These are phyloP conservation scores for Malus sylvestris DNA, from an alignment of 306 rosid species.

Conservation along the genomic window DNA sequence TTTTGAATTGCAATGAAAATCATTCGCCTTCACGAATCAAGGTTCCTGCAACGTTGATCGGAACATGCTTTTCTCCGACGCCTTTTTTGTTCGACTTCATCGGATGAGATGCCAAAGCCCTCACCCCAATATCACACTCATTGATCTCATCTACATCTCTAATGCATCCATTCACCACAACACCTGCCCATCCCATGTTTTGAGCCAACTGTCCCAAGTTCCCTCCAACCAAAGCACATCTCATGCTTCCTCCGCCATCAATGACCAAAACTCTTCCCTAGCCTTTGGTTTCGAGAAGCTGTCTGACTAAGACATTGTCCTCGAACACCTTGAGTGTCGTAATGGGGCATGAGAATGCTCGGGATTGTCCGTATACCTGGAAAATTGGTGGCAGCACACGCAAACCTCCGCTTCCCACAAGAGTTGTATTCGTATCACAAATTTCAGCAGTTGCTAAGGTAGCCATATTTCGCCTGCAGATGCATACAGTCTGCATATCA, in stretches of 20 bases:
- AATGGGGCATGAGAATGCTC: constrained; percentile 50
- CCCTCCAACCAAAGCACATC: constrained; percentile 51
- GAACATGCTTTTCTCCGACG: constrained; percentile 11
- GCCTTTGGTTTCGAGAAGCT: constrained; percentile 49
- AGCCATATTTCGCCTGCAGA: constrained; percentile 17
- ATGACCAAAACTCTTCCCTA: constrained; percentile 47
- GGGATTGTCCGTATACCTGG: constrained; percentile 42
- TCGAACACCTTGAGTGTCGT: constrained; percentile 65
- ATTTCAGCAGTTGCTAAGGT: constrained; percentile 30
- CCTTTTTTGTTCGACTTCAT: constrained; percentile 50
- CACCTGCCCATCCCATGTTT: constrained; percentile 63
- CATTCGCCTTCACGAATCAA: constrained; percentile 66
- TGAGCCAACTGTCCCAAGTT: constrained; percentile 44
- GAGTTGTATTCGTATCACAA: constrained; percentile 37
- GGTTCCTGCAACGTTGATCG: constrained; percentile 49
- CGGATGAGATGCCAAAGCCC: constrained; percentile 72
- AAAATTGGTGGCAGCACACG: constrained; percentile 48
- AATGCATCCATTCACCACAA: constrained; percentile 76
- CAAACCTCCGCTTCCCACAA: constrained; percentile 33
- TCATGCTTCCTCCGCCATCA: constrained; percentile 46
- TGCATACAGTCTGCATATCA: background rate
- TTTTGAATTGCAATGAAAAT: no score
- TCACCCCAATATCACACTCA: constrained; percentile 59
- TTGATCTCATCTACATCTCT: constrained; percentile 87
- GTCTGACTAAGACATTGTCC: constrained; percentile 66